A percentile compares a stretch with the other conserved stretches of the same genome.
phyloP scores from a whole-genome alignment of 2,329 filamentous ascomycete species.

The Stagonosporopsis cucurbitacearum region DNA sequence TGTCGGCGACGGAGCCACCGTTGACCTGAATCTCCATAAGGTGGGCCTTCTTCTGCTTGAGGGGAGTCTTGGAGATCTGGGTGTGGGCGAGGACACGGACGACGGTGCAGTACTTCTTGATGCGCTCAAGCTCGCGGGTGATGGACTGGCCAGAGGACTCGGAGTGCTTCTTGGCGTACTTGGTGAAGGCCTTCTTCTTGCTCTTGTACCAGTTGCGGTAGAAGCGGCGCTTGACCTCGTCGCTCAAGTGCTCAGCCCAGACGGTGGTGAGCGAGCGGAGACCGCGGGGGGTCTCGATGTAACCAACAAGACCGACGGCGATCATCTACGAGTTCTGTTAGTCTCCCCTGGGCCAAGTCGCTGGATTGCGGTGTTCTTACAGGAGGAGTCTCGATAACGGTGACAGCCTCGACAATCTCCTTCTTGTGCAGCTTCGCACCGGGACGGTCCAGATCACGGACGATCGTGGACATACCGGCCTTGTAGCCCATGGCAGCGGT shows the following conservation, averaged over 20 bases:
- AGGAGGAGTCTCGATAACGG: constrained; percentile 54
- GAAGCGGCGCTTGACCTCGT: constrained; percentile 99
- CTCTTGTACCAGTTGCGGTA: constrained; percentile 99
- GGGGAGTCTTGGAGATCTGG: constrained; percentile 97
- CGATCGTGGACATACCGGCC: constrained; percentile 99
- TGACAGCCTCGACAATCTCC: constrained; percentile 54
- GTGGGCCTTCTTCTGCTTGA: constrained; percentile 99
- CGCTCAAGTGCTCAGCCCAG: constrained; percentile 98
- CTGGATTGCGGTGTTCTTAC: constrained; percentile 78
- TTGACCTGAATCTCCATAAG: constrained; percentile 99
- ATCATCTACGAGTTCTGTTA: constrained; percentile 76
- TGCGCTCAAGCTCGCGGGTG: constrained; percentile 97
- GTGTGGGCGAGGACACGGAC: constrained; percentile 99
- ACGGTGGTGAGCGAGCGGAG: constrained; percentile 99
- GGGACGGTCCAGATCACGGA: constrained; percentile 98
- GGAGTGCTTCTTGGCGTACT: constrained; percentile 99
- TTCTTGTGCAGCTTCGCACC: constrained; percentile 99
- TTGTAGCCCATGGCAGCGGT: constrained; percentile 99
- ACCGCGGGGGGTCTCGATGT: constrained; percentile 99
- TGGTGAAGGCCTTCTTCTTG: constrained; percentile 99
- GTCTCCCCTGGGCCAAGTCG: constrained; percentile 45
- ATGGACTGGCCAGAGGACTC: constrained; percentile 89
- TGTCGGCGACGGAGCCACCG: constrained; percentile 92
- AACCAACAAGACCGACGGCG: constrained; percentile 99
- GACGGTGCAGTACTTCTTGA: constrained; percentile 99